Base-by-base conservation (phyloP, 306 rosid species). In the Benincasa hispida region DNA sequence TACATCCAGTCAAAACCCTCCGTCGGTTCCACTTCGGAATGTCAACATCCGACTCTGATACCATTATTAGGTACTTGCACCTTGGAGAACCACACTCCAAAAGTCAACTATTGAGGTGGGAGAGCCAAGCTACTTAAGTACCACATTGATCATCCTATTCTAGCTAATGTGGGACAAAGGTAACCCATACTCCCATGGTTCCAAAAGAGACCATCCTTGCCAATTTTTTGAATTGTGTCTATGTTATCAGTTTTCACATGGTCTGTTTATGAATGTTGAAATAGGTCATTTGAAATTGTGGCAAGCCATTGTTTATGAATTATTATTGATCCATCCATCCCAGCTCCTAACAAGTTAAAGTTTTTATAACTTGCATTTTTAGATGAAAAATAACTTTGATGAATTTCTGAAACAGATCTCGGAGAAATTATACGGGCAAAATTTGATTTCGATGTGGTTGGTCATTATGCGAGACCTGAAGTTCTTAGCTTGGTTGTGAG, bases 401-500 rank as follows among this genome's bases (percentile, higher is more conserved):
- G 28, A 28, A 17, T 50, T 17, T 50, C 59, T 69, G 28, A 76
- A 63, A 12, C 81, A 91, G 96, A 94, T 90, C 81, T 91, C 48
- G 98, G 97, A 70, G 98, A 91, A 57, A 89, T 91, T 79, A 95
- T 87, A 2, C 84, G 92, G 79, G 96, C 81, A 6, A 94, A 91
- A 86, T 88, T 91, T 48, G 93, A 76, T 85, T 94, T 94, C 42
- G 97, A 94, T 53, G 98, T 91, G 86, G 93, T 91, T 57, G 98
- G 98, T 80, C 97, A 94, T 83, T 94, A 87, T 77, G 82, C 96
- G 37, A 87, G 96, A 80, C 95, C 97, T 30, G 97, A 94, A 80
- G 94, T 94, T 73, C 91, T 94, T 28, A 88, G 91, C 87, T 85
- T 94, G 87, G 78, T 59, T 77, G 96, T 90, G 55, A 85, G 82